Evolutionary conservation across 768 basidiomycete species (phyloP).

Genomic region (Boletus rubropictus): DNA sequence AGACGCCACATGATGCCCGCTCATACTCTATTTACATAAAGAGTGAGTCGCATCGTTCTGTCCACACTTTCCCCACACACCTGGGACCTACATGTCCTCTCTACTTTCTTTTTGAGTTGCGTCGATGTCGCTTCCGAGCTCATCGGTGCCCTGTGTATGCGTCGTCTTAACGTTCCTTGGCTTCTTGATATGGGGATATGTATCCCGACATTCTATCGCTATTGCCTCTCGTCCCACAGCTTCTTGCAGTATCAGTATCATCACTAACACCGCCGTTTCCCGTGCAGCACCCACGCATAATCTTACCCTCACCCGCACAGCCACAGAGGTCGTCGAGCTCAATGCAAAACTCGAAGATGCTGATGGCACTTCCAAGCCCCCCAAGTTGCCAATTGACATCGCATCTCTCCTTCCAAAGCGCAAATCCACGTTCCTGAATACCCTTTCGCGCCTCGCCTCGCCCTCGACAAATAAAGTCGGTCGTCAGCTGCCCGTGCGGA

Average conservation of each 20-base stretch:
- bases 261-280: slow-evolving; percentile 28
- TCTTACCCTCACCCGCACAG: slow-evolving; percentile 76
- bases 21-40: slow-evolving; percentile 82
- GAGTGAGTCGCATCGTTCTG: slow-evolving; percentile 50
- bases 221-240: slow-evolving; percentile 13
- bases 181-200: slow-evolving; percentile 9
- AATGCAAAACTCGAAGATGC: slow-evolving; percentile 71
- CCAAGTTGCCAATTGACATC: slow-evolving; percentile 56
- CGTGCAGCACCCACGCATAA: slow-evolving; percentile 79
- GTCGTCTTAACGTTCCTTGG: slow-evolving; percentile 14
- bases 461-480: slow-evolving; percentile 54
- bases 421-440: slow-evolving; percentile 81
- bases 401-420: slow-evolving; percentile 57
- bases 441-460: slow-evolving; percentile 77
- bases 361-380: slow-evolving; percentile 52
- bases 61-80: slow-evolving; percentile 21
- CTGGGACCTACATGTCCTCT: slow-evolving; percentile 14
- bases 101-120: slow-evolving; percentile 17
- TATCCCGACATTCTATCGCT: slow-evolving; percentile 12
- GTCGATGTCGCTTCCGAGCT: slow-evolving; percentile 23
- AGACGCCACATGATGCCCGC: slow-evolving; percentile 67
- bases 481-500: slow-evolving; percentile 36
- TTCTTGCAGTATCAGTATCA: slow-evolving; percentile 12
- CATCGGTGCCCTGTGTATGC: slow-evolving; percentile 21
- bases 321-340: slow-evolving; percentile 74